These are phyloP conservation scores for Uronychia binucleata DNA, from an alignment of 73 alveolate species.

Conservation along the genomic window DNA sequence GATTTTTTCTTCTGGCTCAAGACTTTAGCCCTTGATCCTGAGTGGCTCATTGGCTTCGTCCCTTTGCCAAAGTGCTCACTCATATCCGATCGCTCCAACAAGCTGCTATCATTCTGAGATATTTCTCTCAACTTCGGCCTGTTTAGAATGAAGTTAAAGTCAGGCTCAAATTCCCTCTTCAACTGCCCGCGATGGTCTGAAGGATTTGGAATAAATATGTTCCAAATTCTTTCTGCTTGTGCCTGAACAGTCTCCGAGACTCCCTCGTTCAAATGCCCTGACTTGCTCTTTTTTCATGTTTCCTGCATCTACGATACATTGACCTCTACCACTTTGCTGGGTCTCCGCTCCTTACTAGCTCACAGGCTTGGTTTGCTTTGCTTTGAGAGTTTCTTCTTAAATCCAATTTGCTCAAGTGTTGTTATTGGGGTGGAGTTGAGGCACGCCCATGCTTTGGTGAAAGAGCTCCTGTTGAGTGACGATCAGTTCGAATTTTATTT, in stretches of 20 bases:
- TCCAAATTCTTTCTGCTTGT: not conserved
- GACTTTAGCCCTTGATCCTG: too few species aligned
- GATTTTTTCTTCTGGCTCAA: too few species aligned
- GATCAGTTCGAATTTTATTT: too few species aligned
- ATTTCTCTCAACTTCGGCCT: not conserved
- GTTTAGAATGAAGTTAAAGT: not conserved
- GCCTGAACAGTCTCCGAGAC: not conserved
- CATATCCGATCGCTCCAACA: too few species aligned
- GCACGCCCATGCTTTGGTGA: constrained; percentile 5
- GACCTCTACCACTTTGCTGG: not conserved
- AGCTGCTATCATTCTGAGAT: not conserved
- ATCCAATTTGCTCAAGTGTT: not conserved
- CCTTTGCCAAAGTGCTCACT: too few species aligned
- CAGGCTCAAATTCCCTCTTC: not conserved
- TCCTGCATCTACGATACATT: too few species aligned
- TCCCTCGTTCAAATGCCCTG: not conserved
- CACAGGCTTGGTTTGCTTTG: not conserved
- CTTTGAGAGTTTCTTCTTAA: not conserved
- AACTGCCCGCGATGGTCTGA: too few species aligned
- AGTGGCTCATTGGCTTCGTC: too few species aligned
- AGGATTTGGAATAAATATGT: not conserved
- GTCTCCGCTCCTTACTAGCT: not conserved
- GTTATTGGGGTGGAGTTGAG: not conserved
- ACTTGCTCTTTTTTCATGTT: not conserved
- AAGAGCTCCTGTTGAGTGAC: not conserved